Conservation (phyloP, 768 basidiomycete species). For the Boletus bicolor region DNA sequence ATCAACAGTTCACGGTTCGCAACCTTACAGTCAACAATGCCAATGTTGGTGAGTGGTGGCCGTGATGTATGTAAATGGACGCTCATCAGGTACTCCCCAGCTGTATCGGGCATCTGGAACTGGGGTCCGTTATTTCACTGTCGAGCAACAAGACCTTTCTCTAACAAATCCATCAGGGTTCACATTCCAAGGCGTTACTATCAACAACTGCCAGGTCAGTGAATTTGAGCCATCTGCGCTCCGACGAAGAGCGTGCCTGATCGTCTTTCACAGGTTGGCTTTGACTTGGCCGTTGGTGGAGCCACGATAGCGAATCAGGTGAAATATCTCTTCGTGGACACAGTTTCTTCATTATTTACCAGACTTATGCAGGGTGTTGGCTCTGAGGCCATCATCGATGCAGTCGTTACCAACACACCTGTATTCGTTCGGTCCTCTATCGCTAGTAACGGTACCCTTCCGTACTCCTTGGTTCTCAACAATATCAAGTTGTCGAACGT, state of each 20-base stretch:
- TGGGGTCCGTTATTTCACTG: constrained; percentile 34
- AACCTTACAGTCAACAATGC: constrained; percentile 55
- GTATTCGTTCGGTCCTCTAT: constrained; percentile 41
- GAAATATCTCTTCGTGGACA: background rate
- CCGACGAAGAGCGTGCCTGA: background rate
- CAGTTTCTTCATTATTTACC: background rate
- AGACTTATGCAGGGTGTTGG: constrained; percentile 36
- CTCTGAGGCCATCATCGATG: constrained; percentile 44
- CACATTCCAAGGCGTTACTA: constrained; percentile 51
- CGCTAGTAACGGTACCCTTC: constrained; percentile 26
- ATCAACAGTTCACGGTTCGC: constrained; percentile 74
- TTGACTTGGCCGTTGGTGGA: constrained; percentile 43
- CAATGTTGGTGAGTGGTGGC: constrained; percentile 29
- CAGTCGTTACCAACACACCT: constrained; percentile 42
- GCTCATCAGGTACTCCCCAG: constrained; percentile 11
- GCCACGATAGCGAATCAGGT: constrained; percentile 33
- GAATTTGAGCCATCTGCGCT: too few species aligned
- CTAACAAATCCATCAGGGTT: constrained; percentile 35
- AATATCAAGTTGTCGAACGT: constrained; percentile 36
- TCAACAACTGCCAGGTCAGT: constrained; percentile 36
- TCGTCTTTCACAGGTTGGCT: constrained; percentile 36
- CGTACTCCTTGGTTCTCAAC: constrained; percentile 35
- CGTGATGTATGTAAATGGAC: background rate
- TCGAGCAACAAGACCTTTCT: background rate
- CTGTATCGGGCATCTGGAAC: constrained; percentile 36